Conservation (phyloP, 352 stramenopile genomes). For the Globisporangium solare region DNA sequence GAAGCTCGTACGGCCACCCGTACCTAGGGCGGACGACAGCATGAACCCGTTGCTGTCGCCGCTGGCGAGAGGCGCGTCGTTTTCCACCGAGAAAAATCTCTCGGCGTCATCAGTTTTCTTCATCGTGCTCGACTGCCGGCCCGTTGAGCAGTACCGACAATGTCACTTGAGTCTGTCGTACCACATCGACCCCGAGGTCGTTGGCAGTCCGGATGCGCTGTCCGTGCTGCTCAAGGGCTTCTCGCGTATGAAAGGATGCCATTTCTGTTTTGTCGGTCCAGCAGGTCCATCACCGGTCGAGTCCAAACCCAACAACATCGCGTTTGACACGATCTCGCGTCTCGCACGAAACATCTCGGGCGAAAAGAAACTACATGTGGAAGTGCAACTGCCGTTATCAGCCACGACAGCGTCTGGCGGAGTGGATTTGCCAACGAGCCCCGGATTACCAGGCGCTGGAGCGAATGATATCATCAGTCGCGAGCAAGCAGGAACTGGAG, state of each 20-base stretch:
- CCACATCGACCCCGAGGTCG: conserved; percentile 80
- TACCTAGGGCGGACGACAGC: conserved; percentile 1
- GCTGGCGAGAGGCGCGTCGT: conserved; percentile 22
- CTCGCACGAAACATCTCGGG: conserved; percentile 55
- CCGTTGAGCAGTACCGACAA: conserved; percentile 66
- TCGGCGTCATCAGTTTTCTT: conserved; percentile 55
- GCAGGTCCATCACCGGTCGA: conserved; percentile 24
- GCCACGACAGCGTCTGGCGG: conserved; percentile 8
- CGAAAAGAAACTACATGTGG: conserved; percentile 27
- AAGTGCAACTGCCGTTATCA: neutral
- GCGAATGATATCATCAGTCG: conserved; percentile 30
- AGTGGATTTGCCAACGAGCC: conserved; percentile 7
- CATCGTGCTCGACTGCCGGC: conserved; percentile 81
- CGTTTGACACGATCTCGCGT: conserved; percentile 48
- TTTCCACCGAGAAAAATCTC: conserved; percentile 26
- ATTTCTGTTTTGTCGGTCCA: conserved; percentile 86
- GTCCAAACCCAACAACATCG: conserved; percentile 26
- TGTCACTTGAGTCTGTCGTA: conserved; percentile 84
- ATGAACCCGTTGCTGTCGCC: conserved; percentile 37
- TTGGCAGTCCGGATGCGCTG: conserved; percentile 63
- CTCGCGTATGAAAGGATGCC: conserved; percentile 81
- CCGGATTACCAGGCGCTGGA: conserved; percentile 21
- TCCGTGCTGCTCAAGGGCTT: conserved; percentile 79
- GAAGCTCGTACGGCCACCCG: neutral
- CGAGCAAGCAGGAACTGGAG: conserved; percentile 13